Conservation (phyloP, 2,329 filamentous ascomycete species). For the Cercospora sesami region DNA sequence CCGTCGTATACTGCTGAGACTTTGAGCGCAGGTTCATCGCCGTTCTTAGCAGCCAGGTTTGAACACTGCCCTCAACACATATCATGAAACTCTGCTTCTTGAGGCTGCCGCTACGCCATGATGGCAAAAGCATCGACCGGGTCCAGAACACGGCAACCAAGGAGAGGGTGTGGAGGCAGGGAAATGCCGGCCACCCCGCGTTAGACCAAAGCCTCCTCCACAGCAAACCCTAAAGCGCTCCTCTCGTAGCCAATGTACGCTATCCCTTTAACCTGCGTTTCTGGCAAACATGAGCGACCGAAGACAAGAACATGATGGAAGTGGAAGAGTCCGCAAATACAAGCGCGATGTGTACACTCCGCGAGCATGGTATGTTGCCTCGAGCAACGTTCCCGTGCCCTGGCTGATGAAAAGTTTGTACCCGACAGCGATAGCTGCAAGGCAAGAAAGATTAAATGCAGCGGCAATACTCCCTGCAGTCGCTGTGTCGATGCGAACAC, state of each 20-base stretch:
- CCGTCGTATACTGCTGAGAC: not conserved
- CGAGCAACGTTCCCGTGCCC: not conserved
- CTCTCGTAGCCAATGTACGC: not conserved
- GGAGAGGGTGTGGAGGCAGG: not conserved
- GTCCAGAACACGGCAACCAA: not conserved
- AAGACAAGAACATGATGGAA: not conserved
- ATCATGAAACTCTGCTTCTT: not conserved
- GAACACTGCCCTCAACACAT: not conserved
- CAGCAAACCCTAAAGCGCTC: not conserved
- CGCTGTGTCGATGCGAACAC: not conserved
- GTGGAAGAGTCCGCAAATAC: not conserved
- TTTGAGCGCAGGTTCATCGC: not conserved
- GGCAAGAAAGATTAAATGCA: not conserved
- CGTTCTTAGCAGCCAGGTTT: not conserved
- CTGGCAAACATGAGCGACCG: not conserved
- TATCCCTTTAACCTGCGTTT: not conserved
- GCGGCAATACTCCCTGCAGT: not conserved
- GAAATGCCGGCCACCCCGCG: not conserved
- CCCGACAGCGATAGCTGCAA: not conserved
- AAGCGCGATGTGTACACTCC: not conserved
- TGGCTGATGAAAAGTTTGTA: not conserved
- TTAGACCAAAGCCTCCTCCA: not conserved
- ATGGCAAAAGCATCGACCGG: not conserved
- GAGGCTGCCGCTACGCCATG: not conserved
- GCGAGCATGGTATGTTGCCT: not conserved